Evolutionary conservation across 129 eudicot genomes (phyloP), one percentile per base, ranked within the genome.

Genomic region (Lonicera japonica): DNA sequence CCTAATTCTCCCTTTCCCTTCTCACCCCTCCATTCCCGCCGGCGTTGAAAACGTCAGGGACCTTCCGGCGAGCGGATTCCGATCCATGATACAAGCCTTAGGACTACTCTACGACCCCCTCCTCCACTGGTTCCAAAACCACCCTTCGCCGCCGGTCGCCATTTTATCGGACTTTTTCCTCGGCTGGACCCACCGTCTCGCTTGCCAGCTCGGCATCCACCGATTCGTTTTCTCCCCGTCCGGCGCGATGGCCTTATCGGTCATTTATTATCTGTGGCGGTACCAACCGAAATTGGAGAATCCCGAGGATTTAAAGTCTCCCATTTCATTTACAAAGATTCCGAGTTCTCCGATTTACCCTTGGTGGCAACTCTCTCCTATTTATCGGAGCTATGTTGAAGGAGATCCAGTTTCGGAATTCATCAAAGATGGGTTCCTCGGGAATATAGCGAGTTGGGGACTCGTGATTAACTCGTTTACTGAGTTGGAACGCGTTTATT

Each of bases 21-120:
- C 80, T 0, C 76, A 64, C 74, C 79, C 83, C 21, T 36, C 70
- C 21, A 61, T 88, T 36, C 96, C 96, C 19, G 18, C 62, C 52
- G 96, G 94, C 29, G 79, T 82, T 39, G 96, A 88, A 29, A 84
- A 88, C 61, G 67, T 71, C 50, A 74, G 72, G 59, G 94, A 84
- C 53, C 80, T 84, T 24, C 85, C 89, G 0, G 56, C 67, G 16
- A 55, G 38, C 24, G 75, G 78, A 11, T 82, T 84, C 75, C 38
- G 38, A 2, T 10, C 40, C 11, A 77, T 88, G 76, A 79, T 88
- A 81, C 17, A 6, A 15, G 73, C 86, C 29, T 11, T 84, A 9
- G 62, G 66, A 41, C 48, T 63, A 11, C 82, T 86, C n/a, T 63
- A 66, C 18, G 59, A 64, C 15, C 87, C 84, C 15, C 11, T 83